Base-by-base conservation (phyloP, 345 rosid genomes). In the Jatropha curcas region DNA sequence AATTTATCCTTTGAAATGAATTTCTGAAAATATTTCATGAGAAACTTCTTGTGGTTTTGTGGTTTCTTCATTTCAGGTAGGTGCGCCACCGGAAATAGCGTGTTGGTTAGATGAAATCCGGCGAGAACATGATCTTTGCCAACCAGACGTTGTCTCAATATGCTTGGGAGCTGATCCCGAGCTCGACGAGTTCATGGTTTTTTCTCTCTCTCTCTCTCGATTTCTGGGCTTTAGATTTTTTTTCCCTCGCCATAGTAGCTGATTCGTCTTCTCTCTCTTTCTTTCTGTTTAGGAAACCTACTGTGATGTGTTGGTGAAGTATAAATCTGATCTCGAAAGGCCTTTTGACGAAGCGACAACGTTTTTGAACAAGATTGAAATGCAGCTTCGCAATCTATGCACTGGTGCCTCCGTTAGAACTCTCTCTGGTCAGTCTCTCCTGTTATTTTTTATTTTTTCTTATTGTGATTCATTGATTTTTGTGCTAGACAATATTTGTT, bases 171-270 rank as follows among this genome's bases (percentile, higher is more conserved):
- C 88, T 63, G 98, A 95, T 85, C 99, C 93, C 71, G 96, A 92
- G 87, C 99, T 95, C 71, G 99, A 95, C 77, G 90, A 90, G 80
- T 95, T 95, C 86, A 92, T 95, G 98, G 99, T 95, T 43, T 78
- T 35, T n/a, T 50, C 50, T 60, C 25, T 46, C 66, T 51, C 33
- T 22, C 7, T 4, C 25, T 27, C 14, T 27, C 43, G 70, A 45
- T 35, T 19, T 27, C 28, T 60, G 13, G 14, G n/a, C 8, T 24
- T 66, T 8, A 16, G 3, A 0, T 64, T n/a, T 43, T 55, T 39
- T 10, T 4, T 3, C 6, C 46, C 17, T 27, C 31, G 6, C 9
- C 8, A 1, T 7, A 22, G 12, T 37, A 43, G 39, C 52, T 58
- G 60, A 68, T 56, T 27, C 51, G 35, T 25, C 22, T 35, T 70